phyloP scores from a whole-genome alignment of 139 green algal species.

The Limnomonas spitsbergensis region DNA sequence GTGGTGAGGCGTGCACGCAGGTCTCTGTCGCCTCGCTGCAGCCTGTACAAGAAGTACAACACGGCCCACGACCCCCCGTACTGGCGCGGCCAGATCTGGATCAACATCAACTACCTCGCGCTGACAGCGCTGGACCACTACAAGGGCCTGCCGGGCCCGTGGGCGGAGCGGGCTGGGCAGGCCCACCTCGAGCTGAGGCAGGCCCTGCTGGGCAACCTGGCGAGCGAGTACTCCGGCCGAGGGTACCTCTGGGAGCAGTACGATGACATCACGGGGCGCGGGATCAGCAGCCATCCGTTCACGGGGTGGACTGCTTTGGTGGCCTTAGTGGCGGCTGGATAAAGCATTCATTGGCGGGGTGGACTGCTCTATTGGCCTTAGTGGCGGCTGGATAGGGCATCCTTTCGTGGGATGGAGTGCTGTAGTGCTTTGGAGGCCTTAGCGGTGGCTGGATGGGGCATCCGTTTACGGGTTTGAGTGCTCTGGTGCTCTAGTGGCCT shows the following conservation, averaged over 20 bases:
- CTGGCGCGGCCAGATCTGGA: constrained; percentile 88
- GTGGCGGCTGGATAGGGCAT: no score
- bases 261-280: constrained; percentile 64
- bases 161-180: constrained; percentile 25
- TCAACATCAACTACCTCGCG: constrained; percentile 93
- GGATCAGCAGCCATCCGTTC: constrained; percentile 86
- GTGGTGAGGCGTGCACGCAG: neutral
- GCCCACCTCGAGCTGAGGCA: constrained; percentile 53
- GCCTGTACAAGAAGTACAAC: constrained; percentile 60
- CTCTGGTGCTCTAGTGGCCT: no score
- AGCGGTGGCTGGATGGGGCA: no score
- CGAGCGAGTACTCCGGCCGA: constrained; percentile 60
- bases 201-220: constrained; percentile 69
- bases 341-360: no score
- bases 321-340: constrained; percentile 61
- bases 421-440: no score
- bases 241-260: constrained; percentile 93
- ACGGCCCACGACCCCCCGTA: constrained; percentile 90
- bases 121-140: constrained; percentile 59
- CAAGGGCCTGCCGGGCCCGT: constrained; percentile 18
- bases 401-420: no score
- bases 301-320: constrained; percentile 91
- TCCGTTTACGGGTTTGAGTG: no score
- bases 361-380: no score
- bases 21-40: constrained; percentile 12